Conservation (phyloP, 345 rosid genomes). For the Gossypium arboreum region DNA sequence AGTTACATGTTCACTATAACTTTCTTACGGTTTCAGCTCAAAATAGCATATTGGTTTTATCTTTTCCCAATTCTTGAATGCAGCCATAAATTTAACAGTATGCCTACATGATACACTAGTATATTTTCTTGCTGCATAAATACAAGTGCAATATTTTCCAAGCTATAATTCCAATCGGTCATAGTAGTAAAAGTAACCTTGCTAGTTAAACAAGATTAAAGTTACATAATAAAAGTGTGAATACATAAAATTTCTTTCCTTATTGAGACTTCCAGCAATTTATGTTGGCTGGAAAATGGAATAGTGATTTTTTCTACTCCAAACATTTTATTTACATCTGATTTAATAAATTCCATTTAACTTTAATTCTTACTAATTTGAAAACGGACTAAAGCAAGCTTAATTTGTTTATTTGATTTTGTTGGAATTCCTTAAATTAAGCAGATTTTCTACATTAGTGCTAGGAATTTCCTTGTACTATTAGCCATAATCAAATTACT, state of each 20-base stretch:
- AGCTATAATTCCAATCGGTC: neutral
- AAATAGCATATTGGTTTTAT: neutral
- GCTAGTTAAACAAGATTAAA: neutral
- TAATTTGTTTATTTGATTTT: neutral
- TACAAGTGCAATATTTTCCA: neutral
- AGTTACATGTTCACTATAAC: neutral
- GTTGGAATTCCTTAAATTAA: too few relatives aligned
- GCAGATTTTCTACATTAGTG: too few relatives aligned
- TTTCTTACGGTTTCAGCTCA: neutral
- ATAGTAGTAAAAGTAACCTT: conserved; percentile 4
- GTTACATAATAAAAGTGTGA: neutral
- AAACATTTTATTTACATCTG: neutral
- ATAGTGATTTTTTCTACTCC: neutral
- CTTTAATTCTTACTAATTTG: neutral
- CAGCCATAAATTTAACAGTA: neutral
- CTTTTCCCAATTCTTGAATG: neutral
- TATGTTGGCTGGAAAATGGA: neutral
- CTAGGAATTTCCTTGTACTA: too few relatives aligned
- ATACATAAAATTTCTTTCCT: neutral
- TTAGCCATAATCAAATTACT: too few relatives aligned
- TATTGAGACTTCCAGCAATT: neutral
- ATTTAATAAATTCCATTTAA: neutral
- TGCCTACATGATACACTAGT: neutral
- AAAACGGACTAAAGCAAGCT: neutral
- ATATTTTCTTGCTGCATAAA: neutral